Conservation (phyloP, 208 protist species). For the Trypanosoma brucei region DNA sequence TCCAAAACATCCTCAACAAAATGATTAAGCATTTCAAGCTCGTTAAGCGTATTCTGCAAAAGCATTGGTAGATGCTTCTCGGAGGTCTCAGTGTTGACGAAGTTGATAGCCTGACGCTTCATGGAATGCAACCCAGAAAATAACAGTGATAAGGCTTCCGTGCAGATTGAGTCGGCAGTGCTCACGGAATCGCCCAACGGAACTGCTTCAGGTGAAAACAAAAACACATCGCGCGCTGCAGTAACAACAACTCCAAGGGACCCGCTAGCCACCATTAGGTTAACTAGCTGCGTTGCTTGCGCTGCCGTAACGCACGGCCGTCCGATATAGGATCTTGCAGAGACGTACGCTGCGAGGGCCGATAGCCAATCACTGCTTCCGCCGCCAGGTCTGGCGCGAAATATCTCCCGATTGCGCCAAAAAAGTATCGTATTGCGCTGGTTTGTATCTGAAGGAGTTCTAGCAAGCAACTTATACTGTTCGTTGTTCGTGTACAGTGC, state of each 20-base stretch:
- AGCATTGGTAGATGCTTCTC: neutral
- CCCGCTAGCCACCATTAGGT: slow-evolving; percentile 4
- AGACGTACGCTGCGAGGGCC: slow-evolving; percentile 9
- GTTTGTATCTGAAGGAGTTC: neutral
- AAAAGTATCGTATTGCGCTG: neutral
- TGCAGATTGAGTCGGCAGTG: neutral
- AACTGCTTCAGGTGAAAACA: neutral
- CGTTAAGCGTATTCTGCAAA: neutral
- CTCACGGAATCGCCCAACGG: neutral
- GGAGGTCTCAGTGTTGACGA: neutral
- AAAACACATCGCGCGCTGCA: slow-evolving; percentile 14
- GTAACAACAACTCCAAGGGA: slow-evolving; percentile 9
- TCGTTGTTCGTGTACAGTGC: neutral
- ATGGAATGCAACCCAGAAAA: slow-evolving; percentile 1
- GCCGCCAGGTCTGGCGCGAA: neutral
- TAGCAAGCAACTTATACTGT: slow-evolving; percentile 3
- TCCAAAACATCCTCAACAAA: slow-evolving; percentile 6
- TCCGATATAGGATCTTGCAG: slow-evolving; percentile 7
- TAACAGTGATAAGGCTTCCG: slow-evolving; percentile 11
- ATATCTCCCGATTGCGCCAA: neutral
- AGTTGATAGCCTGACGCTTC: slow-evolving; percentile 3
- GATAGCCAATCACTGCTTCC: slow-evolving; percentile 8
- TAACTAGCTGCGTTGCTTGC: slow-evolving; percentile 11
- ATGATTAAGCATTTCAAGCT: neutral
- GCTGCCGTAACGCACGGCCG: slow-evolving; percentile 1